Evolutionary conservation across 768 basidiomycete genomes (phyloP).

Genomic region (Crassisporium funariophilum): DNA sequence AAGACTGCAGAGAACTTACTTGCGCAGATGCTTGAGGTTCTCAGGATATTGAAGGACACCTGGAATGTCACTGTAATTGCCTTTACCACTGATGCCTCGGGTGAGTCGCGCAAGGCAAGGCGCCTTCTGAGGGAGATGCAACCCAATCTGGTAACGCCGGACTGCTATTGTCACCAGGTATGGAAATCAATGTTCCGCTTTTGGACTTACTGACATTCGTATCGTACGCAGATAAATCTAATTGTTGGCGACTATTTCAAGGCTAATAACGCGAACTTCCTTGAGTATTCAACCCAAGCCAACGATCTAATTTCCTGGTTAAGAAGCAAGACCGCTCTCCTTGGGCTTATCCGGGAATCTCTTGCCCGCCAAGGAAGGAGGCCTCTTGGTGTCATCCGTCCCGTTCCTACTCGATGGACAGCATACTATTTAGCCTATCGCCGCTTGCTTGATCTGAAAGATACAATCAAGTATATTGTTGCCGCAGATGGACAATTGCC

Average conservation of each 20-base stretch:
- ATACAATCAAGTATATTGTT: constrained; percentile 10
- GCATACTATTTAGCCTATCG: constrained; percentile 30
- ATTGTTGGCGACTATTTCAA: constrained; percentile 43
- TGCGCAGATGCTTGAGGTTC: constrained; percentile 11
- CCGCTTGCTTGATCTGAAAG: constrained; percentile 24
- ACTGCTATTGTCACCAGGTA: constrained; percentile 44
- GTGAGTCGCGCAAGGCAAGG: constrained; percentile 32
- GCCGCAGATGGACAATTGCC: constrained; percentile 9
- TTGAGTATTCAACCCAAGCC: constrained; percentile 26
- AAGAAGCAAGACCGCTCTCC: constrained; percentile 32
- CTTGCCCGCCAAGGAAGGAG: constrained; percentile 9
- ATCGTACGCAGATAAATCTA: constrained; percentile 36
- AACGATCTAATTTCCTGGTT: constrained; percentile 43
- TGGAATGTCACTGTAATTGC: constrained; percentile 27
- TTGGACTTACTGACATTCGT: neutral
- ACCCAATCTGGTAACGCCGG: constrained; percentile 29
- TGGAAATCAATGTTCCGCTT: constrained; percentile 14
- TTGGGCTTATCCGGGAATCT: constrained; percentile 30
- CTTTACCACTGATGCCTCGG: constrained; percentile 39
- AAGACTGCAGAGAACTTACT: constrained; percentile 35
- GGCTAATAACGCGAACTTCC: constrained; percentile 14
- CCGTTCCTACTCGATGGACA: constrained; percentile 39
- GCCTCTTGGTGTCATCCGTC: constrained; percentile 29
- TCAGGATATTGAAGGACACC: constrained; percentile 25
- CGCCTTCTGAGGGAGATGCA: constrained; percentile 16